These are phyloP conservation scores for Acanthamoeba royreba DNA, from an alignment of 208 protist genomes.

Conservation along the genomic window DNA sequence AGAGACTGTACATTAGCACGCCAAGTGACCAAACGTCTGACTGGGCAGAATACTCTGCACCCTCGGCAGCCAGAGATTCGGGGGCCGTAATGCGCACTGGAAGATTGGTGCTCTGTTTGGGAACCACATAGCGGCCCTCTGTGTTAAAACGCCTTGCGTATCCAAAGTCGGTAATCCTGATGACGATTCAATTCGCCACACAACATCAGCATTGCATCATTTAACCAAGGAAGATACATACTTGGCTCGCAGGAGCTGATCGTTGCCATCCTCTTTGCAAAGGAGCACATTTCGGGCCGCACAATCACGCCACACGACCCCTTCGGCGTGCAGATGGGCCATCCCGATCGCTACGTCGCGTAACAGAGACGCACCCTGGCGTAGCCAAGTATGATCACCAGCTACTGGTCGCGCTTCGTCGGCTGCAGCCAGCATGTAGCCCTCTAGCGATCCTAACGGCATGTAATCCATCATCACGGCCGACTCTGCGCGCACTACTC, in stretches of 20 bases:
- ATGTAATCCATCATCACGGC: background rate
- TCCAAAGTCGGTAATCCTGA: background rate
- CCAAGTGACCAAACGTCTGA: constrained; percentile 11
- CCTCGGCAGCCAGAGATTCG: background rate
- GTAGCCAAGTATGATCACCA: background rate
- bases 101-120: background rate
- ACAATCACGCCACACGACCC: background rate
- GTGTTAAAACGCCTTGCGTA: background rate
- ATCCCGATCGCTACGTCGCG: background rate
- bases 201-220: no score
- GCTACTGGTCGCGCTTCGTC: no score
- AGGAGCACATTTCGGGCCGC: background rate
- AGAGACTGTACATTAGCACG: constrained; percentile 24
- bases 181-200: no score
- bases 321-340: constrained; percentile 12
- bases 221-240: background rate
- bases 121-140: background rate
- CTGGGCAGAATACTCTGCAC: background rate
- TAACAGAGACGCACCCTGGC: background rate
- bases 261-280: background rate
- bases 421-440: background rate
- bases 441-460: background rate
- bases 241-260: background rate
- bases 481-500: background rate
- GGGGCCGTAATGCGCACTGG: background rate